Base-by-base conservation (phyloP, 148 eudicot species). In the Chenopodium berlandieri region DNA sequence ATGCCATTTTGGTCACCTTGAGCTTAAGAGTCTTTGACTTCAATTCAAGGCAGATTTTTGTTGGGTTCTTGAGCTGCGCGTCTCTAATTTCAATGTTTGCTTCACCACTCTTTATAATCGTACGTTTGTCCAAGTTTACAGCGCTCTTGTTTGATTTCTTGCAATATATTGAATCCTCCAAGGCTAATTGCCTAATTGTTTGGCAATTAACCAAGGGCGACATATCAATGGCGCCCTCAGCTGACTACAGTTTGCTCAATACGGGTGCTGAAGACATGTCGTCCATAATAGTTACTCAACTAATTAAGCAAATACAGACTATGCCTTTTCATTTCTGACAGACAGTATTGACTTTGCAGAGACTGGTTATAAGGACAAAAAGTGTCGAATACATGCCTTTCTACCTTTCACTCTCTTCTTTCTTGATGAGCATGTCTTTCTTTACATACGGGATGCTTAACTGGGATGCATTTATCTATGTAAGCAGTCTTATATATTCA, bases 361-460 rank as follows among this genome's bases (percentile, higher is more conserved):
- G 88, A 78, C 77, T 94, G 89, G 98, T 94, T 75, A 88, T 94
- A 75, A 82, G 73, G 72, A 93, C 97, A 19, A 92, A 84, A 80
- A 94, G 97, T 82, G 94, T 93, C 4, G 98, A 94, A 84, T 94
- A 87, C 86, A 94, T 94, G 98, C 98, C 97, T 17, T 94, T 94
- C 85, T 92, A 88, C 86, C 95, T 94, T 68, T 94, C 98, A 65
- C 88, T 94, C 46, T 91, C 95, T 32, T 89, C 94, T 63, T 94
- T 94, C 87, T 81, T 93, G 88, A 90, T 94, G 98, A 94, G 97
- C 87, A 50, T 88, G 56, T 89, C 95, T 32, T 94, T 94, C 88
- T 88, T 88, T 32, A 69, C 84, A 50, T 94, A 92, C 67, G 98
- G 98, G 70, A 73, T 91, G 84, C 79, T 91, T 67, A 94, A 88